Evolutionary conservation across 2,329 filamentous ascomycete genomes (phyloP).

Genomic region (Ophiostoma himal-ulmi): DNA sequence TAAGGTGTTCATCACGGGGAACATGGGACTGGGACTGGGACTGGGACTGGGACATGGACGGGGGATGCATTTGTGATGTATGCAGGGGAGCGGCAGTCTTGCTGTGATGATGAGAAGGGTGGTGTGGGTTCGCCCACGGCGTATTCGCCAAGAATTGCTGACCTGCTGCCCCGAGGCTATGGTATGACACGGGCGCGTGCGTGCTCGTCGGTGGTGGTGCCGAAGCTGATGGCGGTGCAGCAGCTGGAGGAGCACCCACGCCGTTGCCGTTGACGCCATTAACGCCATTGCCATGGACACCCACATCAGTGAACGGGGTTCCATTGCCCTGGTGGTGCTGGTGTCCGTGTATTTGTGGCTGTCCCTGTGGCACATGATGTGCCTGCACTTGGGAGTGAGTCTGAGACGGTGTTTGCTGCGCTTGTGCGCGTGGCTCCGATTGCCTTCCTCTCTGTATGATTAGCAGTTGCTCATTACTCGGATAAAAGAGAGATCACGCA

Average conservation of each 20-base stretch:
- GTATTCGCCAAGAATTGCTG: conserved; percentile 86
- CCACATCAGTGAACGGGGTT: neutral
- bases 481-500: conserved; percentile 44
- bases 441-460: conserved; percentile 10
- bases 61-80: neutral
- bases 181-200: conserved; percentile 35
- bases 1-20: conserved; percentile 12
- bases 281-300: neutral
- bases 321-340: conserved; percentile 8
- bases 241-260: neutral
- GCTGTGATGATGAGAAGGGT: conserved; percentile 57
- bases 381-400: conserved; percentile 3
- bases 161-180: conserved; percentile 58
- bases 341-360: conserved; percentile 30
- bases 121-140: conserved; percentile 86
- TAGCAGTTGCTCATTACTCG: neutral
- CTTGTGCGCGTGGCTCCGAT: neutral
- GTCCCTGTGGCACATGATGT: neutral
- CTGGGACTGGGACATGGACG: neutral
- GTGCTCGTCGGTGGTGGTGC: neutral
- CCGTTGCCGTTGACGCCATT: neutral
- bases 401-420: conserved; percentile 15
- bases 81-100: neutral
- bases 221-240: neutral
- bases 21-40: neutral